Base-by-base conservation (phyloP, 2,329 filamentous ascomycete species). In the Penicillium sp. region DNA sequence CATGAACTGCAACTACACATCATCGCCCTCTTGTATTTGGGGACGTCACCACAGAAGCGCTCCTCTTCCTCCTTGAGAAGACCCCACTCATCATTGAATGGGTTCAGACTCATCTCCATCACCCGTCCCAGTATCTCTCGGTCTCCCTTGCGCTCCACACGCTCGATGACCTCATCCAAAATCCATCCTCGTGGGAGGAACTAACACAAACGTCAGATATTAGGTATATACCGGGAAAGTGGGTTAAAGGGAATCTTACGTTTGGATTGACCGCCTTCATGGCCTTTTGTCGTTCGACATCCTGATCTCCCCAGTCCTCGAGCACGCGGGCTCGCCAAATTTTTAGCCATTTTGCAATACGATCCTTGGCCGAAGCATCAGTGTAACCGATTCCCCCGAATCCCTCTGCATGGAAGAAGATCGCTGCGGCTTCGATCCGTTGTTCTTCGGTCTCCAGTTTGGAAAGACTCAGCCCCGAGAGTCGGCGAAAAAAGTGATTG, bases 1-100 rank as follows among this genome's bases (percentile, higher is more conserved):
- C 37, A 96, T 25, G 93, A 97, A 72, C 92, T 96, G 77, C 95
- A 99, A 72, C 91, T 96, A 74, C 95, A 98, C 79, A 97, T 93
- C 85, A 96, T 87, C 33, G 90, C 90, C 64, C 91, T 85, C 75
- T 88, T 86, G 46, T 82, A 82, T 71, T 84, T 86, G 0, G 93
- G 93, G 54, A 96, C 91, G 76, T 97, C 92, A 2, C 90, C 89
- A 65, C 88, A 91, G 80, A 91, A 96, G 61, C 93, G 82, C 65
- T 88, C 82, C 73, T 96, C 93, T 71, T 96, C 91, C 16, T 86
- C 85, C 52, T 77, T 78, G 62, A 95, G 80, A 55, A 80, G 84
- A 80, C 62, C 76, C 75, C 67, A 81, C 69, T 46, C 79, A 76
- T 98, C 93, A 56, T 91, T 83, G 68, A 97, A 99, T 0, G 95